These are phyloP conservation scores for Kwoniella mangroviensis DNA, from an alignment of 768 basidiomycete genomes.

Conservation along the genomic window DNA sequence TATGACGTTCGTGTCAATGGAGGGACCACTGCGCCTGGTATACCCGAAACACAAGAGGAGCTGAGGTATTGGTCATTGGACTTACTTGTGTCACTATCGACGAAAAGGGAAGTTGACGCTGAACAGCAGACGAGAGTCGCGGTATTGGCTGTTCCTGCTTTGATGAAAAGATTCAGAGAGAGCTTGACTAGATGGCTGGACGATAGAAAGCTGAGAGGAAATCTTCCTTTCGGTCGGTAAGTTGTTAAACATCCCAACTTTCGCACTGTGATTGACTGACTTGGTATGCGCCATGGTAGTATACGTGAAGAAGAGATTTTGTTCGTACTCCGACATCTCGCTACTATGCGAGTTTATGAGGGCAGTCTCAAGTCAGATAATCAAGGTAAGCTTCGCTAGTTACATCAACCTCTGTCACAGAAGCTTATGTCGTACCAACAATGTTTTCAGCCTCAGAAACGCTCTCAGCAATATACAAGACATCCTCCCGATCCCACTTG, in stretches of 20 bases:
- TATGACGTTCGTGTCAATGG: slow-evolving; percentile 28
- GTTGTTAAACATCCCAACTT: slow-evolving; percentile 17
- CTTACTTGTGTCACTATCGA: slow-evolving; percentile 31
- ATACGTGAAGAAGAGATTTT: slow-evolving; percentile 86
- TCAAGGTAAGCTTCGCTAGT: slow-evolving; percentile 64
- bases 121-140: slow-evolving; percentile 85
- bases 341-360: slow-evolving; percentile 62
- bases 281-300: slow-evolving; percentile 60
- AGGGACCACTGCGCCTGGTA: slow-evolving; percentile 43
- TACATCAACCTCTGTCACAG: not conserved
- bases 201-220: slow-evolving; percentile 82
- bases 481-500: slow-evolving; percentile 78
- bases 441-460: slow-evolving; percentile 58
- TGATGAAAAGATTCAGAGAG: slow-evolving; percentile 75
- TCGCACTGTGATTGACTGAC: not conserved
- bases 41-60: slow-evolving; percentile 34
- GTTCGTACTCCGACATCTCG: slow-evolving; percentile 79
- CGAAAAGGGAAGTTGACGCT: slow-evolving; percentile 53
- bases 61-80: slow-evolving; percentile 52
- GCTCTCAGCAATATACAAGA: slow-evolving; percentile 72
- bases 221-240: slow-evolving; percentile 84
- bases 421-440: not conserved
- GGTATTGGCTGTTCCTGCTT: slow-evolving; percentile 69
- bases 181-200: slow-evolving; percentile 76
- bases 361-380: slow-evolving; percentile 42